Conservation (phyloP, 495 filamentous ascomycete species). For the Aspergillus sparsus region DNA sequence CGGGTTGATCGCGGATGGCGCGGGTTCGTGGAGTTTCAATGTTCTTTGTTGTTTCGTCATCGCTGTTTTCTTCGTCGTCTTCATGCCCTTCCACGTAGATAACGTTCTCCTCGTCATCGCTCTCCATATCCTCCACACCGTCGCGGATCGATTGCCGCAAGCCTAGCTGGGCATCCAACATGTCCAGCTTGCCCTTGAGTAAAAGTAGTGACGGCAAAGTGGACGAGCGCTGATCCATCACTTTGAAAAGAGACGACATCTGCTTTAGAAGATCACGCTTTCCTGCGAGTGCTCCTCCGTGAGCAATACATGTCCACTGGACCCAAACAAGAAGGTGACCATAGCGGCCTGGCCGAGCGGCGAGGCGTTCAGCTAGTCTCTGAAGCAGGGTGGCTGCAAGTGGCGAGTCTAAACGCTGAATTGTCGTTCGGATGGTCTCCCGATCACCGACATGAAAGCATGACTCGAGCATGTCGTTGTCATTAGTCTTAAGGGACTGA, state of each 20-base stretch:
- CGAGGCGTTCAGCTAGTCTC: slow-evolving; percentile 82
- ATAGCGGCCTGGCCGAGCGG: slow-evolving; percentile 83
- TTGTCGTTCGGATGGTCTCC: slow-evolving; percentile 76
- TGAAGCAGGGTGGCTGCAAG: slow-evolving; percentile 76
- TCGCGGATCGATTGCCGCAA: slow-evolving; percentile 63
- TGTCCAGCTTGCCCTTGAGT: slow-evolving; percentile 91
- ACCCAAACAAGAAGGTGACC: slow-evolving; percentile 94
- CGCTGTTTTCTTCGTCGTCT: slow-evolving; percentile 50
- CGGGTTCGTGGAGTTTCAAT: slow-evolving; percentile 39
- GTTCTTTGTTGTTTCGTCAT: slow-evolving; percentile 34
- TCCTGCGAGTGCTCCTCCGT: slow-evolving; percentile 86
- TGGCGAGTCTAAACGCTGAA: slow-evolving; percentile 83
- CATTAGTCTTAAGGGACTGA: slow-evolving; percentile 90
- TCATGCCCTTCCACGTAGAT: slow-evolving; percentile 85
- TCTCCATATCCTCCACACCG: slow-evolving; percentile 51
- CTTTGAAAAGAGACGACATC: slow-evolving; percentile 73
- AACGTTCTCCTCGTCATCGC: slow-evolving; percentile 72
- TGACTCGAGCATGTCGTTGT: slow-evolving; percentile 81
- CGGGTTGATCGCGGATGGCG: slow-evolving; percentile 44
- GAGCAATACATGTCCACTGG: slow-evolving; percentile 91
- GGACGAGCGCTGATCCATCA: slow-evolving; percentile 80
- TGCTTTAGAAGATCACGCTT: slow-evolving; percentile 76
- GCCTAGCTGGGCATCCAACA: slow-evolving; percentile 84
- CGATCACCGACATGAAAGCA: slow-evolving; percentile 80
- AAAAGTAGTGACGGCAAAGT: slow-evolving; percentile 79